These are phyloP conservation scores for Cladorrhinum sp. DNA, from an alignment of 2,329 filamentous ascomycete species.

Conservation along the genomic window DNA sequence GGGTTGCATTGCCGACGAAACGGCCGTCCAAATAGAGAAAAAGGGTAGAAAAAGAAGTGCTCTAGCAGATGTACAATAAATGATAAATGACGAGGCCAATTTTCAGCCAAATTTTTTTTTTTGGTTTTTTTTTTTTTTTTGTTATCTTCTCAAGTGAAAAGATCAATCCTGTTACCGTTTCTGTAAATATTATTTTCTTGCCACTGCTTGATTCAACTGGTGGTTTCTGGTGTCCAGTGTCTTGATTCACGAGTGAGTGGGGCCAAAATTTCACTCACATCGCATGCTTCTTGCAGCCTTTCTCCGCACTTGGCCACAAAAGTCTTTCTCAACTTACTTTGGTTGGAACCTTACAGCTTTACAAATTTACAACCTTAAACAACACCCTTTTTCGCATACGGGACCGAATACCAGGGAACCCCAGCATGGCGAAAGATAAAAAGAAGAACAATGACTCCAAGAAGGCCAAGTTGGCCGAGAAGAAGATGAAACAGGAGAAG, in stretches of 20 bases:
- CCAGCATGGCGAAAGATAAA: constrained; percentile 46
- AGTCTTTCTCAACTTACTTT: neutral
- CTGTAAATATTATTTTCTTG: neutral
- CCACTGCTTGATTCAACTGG: neutral
- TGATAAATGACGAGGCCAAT: neutral
- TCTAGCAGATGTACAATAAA: neutral
- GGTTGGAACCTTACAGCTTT: too few relatives aligned
- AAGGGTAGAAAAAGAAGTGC: neutral
- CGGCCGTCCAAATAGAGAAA: neutral
- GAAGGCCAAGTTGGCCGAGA: constrained; percentile 54
- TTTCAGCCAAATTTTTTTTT: too few relatives aligned
- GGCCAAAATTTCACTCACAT: constrained; percentile 1
- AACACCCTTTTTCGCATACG: neutral
- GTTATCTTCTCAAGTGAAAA: too few relatives aligned
- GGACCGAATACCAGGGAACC: neutral
- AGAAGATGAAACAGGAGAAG: constrained; percentile 77
- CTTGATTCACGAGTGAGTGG: constrained; percentile 1
- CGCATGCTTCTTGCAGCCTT: constrained; percentile 4
- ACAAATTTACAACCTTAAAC: neutral
- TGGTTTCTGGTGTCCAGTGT: neutral
- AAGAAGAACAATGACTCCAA: constrained; percentile 42
- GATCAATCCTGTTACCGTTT: too few relatives aligned
- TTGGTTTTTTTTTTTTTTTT: too few relatives aligned
- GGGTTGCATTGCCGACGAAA: neutral
- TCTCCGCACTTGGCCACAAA: constrained; percentile 8